Base-by-base conservation (phyloP, 2,329 filamentous ascomycete species). In the Sarocladium kiliense region DNA sequence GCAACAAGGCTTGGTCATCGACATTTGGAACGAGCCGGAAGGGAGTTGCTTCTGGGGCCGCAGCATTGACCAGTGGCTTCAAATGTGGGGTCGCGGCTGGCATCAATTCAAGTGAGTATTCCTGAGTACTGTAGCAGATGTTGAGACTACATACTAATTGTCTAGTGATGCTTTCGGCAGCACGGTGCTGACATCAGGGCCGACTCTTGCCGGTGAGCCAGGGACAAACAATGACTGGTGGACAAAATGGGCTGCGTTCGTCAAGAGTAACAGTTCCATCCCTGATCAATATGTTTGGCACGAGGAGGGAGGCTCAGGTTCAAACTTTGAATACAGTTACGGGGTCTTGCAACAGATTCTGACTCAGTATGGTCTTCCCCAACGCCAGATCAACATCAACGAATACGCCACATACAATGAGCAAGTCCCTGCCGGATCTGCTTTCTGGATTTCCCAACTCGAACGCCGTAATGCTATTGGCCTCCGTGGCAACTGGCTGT, bases 221-320 rank as follows among this genome's bases (percentile, higher is more conserved):
- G 51, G 58, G 9, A 25, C 58, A 18, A 57, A 56, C 44, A 69
- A 71, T 51, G 63, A 59, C n/a, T 75, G 71, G 71, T 79, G 74
- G 73, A 68, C 65, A 3, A 61, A 63, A 30, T 74, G 70, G 68
- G 21, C 70, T 1, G 54, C 58, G 1, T 64, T 65, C 42, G 63
- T 76, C 18, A 62, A 64, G 3, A 56, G 55, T 16, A 73, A 76
- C 56, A 58, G 66, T 4, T 67, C 64, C 16, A 61, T 73, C 23
- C 76, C 76, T 0, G 72, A 77, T 30, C 71, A 74, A 55, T 77
- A 74, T 57, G 61, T 69, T 18, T 77, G 70, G 66, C 76, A 78
- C 57, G 62, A 44, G 30, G 39, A 50, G 19, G 49, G 39, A 10
- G 36, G 36, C 9, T 39, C 36, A 6, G 36, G 36, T n/a, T 11